Conservation (phyloP, 208 protist genomes). For the Acanthamoeba divionensis region DNA sequence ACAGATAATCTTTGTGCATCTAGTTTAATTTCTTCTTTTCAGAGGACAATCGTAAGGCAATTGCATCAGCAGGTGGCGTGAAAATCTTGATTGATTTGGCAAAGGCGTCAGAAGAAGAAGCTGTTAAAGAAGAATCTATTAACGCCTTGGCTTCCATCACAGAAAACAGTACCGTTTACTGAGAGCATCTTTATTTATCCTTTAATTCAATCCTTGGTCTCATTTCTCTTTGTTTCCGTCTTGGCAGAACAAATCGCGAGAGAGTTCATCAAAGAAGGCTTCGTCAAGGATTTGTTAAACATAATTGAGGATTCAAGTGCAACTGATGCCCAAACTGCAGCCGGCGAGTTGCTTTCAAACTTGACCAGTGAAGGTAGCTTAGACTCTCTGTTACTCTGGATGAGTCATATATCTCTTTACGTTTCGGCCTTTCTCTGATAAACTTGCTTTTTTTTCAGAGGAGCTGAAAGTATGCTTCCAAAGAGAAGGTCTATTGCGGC, state of each 20-base stretch:
- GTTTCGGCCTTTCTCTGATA: background rate
- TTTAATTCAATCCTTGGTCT: no score
- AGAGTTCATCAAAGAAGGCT: background rate
- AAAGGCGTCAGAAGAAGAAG: background rate
- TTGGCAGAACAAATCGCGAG: background rate
- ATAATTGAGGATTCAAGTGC: background rate
- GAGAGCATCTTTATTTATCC: no score
- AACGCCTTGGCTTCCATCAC: background rate
- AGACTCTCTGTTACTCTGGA: background rate
- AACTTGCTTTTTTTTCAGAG: background rate
- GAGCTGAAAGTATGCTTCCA: constrained; percentile 22
- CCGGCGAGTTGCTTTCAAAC: background rate
- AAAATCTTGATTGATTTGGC: background rate
- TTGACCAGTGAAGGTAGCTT: background rate
- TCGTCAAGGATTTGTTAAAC: background rate
- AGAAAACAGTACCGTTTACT: constrained; percentile 34
- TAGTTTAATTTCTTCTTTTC: background rate
- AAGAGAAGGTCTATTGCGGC: background rate
- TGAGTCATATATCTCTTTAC: background rate
- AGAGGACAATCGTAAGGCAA: constrained; percentile 26
- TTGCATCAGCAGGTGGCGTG: constrained; percentile 8
- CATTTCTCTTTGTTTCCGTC: background rate
- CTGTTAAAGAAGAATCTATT: background rate
- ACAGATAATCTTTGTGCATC: background rate
- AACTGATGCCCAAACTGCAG: background rate